phyloP scores from a whole-genome alignment of 805 yeast genomes.

The Pichia occidentalis region DNA sequence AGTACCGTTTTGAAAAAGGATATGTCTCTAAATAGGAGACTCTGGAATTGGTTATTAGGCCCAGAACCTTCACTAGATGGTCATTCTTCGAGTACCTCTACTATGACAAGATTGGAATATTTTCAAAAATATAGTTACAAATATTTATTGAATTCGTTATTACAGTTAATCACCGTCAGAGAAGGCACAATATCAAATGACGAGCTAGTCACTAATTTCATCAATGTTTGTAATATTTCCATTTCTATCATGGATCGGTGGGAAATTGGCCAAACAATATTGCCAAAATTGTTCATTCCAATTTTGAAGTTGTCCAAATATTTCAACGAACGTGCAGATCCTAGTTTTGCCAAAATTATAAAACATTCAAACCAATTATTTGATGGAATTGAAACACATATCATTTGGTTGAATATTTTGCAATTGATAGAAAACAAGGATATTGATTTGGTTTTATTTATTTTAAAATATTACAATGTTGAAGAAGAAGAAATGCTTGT shows the following conservation, averaged over 20 bases:
- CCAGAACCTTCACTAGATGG: constrained; percentile 36
- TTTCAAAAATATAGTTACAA: constrained; percentile 53
- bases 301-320: constrained; percentile 44
- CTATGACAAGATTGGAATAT: constrained; percentile 41
- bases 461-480: constrained; percentile 60
- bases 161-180: constrained; percentile 37
- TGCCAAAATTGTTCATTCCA: constrained; percentile 66
- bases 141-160: constrained; percentile 46
- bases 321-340: constrained; percentile 17
- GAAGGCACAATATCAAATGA: constrained; percentile 16
- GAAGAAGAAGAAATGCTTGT: constrained; percentile 82
- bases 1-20: constrained; percentile 71
- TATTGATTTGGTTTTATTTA: constrained; percentile 48
- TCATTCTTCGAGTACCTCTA: constrained; percentile 2
- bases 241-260: constrained; percentile 82
- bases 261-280: constrained; percentile 79
- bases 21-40: constrained; percentile 88
- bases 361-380: constrained; percentile 63
- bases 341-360: constrained; percentile 39
- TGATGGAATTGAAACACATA: constrained; percentile 76
- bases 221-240: constrained; percentile 57
- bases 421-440: constrained; percentile 35
- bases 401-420: constrained; percentile 66
- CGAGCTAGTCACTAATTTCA: constrained; percentile 28
- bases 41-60: constrained; percentile 91